Base-by-base conservation (phyloP, 2,329 filamentous ascomycete genomes). In the Aspergillus niger region DNA sequence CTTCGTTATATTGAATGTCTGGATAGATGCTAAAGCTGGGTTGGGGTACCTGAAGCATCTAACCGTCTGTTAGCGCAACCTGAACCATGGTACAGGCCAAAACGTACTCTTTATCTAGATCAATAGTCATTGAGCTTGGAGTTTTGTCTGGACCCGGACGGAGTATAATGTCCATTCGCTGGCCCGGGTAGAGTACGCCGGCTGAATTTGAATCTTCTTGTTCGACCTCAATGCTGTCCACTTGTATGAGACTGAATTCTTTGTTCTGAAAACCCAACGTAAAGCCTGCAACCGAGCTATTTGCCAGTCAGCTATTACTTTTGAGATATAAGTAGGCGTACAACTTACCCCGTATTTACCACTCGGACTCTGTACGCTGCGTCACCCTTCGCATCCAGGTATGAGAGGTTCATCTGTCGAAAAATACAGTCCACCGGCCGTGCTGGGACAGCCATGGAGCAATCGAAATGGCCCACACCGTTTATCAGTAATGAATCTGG, bases 401-500 rank as follows among this genome's bases (percentile, higher is more conserved):
- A 64, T 6, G 74, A 70, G 2, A 67, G 54, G 8, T 70, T 48
- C n/a, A 63, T 48, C 10, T 57, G 55, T 17, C 69, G 65, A 3
- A 70, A 59, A 4, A 71, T 63, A 62, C 81, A 84, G 58, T 83
- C 74, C 3, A 83, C 64, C 3, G 80, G 80, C 5, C 76, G 69
- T 17, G 78, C 78, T 54, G 78, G 77, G 1, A 80, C 74, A 15
- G 79, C 79, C 75, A 76, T 78, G 0, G 75, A 75, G 63, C 81
- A 83, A 22, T 78, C 68, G 57, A 81, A 84, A 6, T 64, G 61
- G 1, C 82, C 82, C 4, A 65, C 66, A 20, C 81, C 81, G 62
- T 83, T 83, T 28, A 84, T 66, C 0, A 83, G 63, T 1, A 83
- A 61, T 0, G 79, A 82, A 56, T 82, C 80, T 2, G 82, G 81